phyloP scores from a whole-genome alignment of 1,139 yeast genomes.

The Kluyveromyces sp. region DNA sequence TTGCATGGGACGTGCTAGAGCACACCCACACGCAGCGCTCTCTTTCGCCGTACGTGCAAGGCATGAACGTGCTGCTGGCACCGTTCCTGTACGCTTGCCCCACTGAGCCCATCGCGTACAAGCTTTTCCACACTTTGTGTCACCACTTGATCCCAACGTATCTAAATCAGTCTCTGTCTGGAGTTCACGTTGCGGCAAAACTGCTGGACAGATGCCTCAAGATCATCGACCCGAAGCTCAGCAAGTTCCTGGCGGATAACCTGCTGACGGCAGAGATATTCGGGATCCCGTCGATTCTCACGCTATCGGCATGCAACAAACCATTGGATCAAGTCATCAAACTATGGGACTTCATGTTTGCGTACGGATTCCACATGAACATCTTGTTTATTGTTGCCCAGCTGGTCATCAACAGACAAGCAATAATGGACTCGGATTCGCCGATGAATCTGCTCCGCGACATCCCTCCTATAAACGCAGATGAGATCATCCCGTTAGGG shows the following conservation, averaged over 20 bases:
- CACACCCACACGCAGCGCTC: background rate
- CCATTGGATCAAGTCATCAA: constrained; percentile 69
- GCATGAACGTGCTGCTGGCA: constrained; percentile 82
- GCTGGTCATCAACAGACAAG: constrained; percentile 59
- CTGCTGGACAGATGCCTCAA: constrained; percentile 65
- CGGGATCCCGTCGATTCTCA: constrained; percentile 82
- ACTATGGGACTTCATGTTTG: constrained; percentile 86
- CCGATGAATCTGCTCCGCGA: constrained; percentile 74
- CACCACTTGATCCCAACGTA: constrained; percentile 62
- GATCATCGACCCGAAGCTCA: constrained; percentile 66
- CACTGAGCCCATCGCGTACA: constrained; percentile 83
- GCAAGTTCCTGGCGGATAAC: constrained; percentile 42
- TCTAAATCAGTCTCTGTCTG: constrained; percentile 68
- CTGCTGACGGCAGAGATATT: constrained; percentile 71
- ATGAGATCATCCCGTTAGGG: constrained; percentile 70
- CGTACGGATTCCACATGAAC: constrained; percentile 88
- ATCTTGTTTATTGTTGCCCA: constrained; percentile 81
- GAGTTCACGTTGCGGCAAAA: constrained; percentile 73
- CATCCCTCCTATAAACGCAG: constrained; percentile 67
- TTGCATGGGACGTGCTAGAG: constrained; percentile 46
- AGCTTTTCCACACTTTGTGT: constrained; percentile 41
- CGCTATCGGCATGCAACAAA: constrained; percentile 86
- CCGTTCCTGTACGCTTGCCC: constrained; percentile 74
- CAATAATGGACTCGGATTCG: constrained; percentile 44
- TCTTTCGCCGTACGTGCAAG: constrained; percentile 66